These are phyloP conservation scores for Globisporangium apiculatum DNA, from an alignment of 352 stramenopile species.

Conservation along the genomic window DNA sequence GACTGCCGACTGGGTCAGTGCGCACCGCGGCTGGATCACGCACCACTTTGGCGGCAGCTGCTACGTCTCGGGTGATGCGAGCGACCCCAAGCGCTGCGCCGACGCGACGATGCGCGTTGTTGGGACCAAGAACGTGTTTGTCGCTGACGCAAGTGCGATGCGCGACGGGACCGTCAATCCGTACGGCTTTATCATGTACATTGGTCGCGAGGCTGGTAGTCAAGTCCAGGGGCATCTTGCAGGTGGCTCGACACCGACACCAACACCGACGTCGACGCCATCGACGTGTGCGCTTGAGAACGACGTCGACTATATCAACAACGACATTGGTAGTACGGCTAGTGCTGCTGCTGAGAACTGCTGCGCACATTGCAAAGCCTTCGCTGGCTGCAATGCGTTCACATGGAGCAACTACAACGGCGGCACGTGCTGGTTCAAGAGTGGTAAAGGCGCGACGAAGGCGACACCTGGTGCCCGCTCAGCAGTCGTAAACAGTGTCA, in stretches of 20 bases:
- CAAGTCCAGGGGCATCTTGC: constrained; percentile 30
- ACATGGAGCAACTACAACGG: constrained; percentile 35
- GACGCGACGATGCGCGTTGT: constrained; percentile 54
- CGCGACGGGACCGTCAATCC: constrained; percentile 58
- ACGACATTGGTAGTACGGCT: constrained; percentile 6
- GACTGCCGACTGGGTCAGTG: constrained; percentile 34
- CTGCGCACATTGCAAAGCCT: constrained; percentile 9
- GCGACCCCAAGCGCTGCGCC: constrained; percentile 40
- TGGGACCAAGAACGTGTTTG: constrained; percentile 62
- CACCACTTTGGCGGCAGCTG: constrained; percentile 69
- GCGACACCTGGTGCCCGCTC: constrained; percentile 6
- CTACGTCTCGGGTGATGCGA: constrained; percentile 46
- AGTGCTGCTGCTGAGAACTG: constrained; percentile 7
- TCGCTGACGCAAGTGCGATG: constrained; percentile 54
- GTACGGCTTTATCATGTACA: constrained; percentile 75
- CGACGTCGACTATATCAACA: constrained; percentile 21
- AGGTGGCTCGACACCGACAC: background rate
- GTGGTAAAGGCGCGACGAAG: constrained; percentile 13
- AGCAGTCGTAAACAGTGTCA: constrained; percentile 2
- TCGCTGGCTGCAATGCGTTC: constrained; percentile 29
- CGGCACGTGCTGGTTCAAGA: constrained; percentile 63
- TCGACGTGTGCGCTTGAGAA: constrained; percentile 17
- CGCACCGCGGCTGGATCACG: constrained; percentile 17
- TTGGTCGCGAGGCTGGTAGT: constrained; percentile 37
- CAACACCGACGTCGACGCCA: background rate